Percentiles rank a stretch among this genome's conserved stretches.
Evolutionary conservation across 2,329 filamentous ascomycete species (phyloP).

Genomic region (Colletotrichum sp.): DNA sequence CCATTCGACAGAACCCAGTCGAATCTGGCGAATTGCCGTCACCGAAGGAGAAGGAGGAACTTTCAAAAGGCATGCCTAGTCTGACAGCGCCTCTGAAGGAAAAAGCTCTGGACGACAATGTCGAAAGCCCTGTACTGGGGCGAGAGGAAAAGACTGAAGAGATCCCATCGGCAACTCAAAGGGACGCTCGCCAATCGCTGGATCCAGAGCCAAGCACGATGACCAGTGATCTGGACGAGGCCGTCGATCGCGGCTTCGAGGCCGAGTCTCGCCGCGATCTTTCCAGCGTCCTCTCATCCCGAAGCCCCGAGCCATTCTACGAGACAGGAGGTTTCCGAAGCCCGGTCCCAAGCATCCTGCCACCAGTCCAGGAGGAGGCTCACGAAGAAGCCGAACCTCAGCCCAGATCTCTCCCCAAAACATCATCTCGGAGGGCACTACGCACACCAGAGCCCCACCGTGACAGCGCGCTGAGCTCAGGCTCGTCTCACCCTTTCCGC

Average conservation of each 20-base stretch:
- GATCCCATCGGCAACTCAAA: not conserved
- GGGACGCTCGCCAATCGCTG: not conserved
- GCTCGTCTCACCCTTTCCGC: slow-evolving; percentile 46
- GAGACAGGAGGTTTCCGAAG: slow-evolving; percentile 41
- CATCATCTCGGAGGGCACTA: slow-evolving; percentile 20
- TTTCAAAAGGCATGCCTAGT: slow-evolving; percentile 10
- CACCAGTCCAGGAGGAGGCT: slow-evolving; percentile 58
- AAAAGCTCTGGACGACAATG: slow-evolving; percentile 30
- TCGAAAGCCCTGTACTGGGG: slow-evolving; percentile 45
- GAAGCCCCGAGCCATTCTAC: slow-evolving; percentile 7
- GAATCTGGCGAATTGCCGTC: not conserved
- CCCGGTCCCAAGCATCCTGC: slow-evolving; percentile 49
- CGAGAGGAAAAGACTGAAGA: slow-evolving; percentile 19
- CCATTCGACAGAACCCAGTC: not conserved
- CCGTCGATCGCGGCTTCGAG: slow-evolving; percentile 26
- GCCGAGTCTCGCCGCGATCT: slow-evolving; percentile 32
- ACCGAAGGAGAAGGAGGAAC: not conserved
- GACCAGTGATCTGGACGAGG: slow-evolving; percentile 20
- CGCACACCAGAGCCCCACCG: slow-evolving; percentile 44
- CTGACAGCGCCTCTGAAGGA: slow-evolving; percentile 17
- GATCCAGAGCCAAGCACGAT: not conserved
- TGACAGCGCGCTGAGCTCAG: slow-evolving; percentile 55
- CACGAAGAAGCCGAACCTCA: slow-evolving; percentile 49
- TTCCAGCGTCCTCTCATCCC: slow-evolving; percentile 16
- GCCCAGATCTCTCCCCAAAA: slow-evolving; percentile 10